Base-by-base conservation (phyloP, 345 rosid species). In the Pugionium dolabratum region DNA sequence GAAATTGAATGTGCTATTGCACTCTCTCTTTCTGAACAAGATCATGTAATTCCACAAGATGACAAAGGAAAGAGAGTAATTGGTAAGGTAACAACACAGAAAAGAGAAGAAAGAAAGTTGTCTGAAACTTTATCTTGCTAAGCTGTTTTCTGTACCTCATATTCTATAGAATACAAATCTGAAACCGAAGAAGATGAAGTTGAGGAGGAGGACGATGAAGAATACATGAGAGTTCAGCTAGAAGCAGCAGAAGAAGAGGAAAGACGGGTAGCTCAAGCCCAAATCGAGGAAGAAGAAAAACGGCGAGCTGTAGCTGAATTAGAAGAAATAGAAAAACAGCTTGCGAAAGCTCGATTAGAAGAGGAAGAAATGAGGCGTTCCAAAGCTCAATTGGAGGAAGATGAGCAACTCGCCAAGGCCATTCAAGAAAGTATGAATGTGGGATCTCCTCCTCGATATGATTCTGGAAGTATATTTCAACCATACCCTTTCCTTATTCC, bases 361-460 rank as follows among this genome's bases (percentile, higher is more conserved):
- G 87, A 86, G 39, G 84, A 82, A 64, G 89, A 85, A 56, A 59
- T 4, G 2, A 65, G 47, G 5, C 67, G 29, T 37, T 51, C 72
- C 6, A 77, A 67, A 71, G 72, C 87, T 75, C 96, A 89, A 54
- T n/a, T 87, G 46, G 95, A 91, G 75, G 97, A 95, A 76, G 99
- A 91, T 54, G 97, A 87, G 74, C 80, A 69, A 67, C 87, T 95
- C 1, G 98, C 99, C 26, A 86, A 69, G 81, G 98, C 97, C 71
- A 43, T 95, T 66, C 96, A 95, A 81, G 91, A 89, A 71, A 95
- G 98, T 71, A 67, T 91, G 73, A 72, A 26, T 37, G 33, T 77
- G 27, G 88, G 79, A 26, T 75, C 85, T 62, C 87, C 91, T 75
- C 87, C 92, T 54, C 78, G 59, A 60, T 55, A 78, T 78, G 85